Percentiles rank a stretch among this genome's conserved stretches.
Evolutionary conservation across 177 flowering plant species (phyloP).

Genomic region (Vitis hybrid): DNA sequence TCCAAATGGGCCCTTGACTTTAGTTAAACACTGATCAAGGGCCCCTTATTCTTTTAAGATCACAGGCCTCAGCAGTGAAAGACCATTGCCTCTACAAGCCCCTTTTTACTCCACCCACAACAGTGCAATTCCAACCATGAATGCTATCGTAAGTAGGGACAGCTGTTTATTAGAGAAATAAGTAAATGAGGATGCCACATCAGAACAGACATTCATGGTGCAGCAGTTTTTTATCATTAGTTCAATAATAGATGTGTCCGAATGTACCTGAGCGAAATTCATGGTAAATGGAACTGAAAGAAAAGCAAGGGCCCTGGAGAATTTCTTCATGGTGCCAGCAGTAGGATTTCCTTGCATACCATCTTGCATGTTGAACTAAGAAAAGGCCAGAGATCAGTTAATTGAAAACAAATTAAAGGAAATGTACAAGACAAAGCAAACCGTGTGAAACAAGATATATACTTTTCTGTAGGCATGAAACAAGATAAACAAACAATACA

Average conservation of each 20-base stretch:
- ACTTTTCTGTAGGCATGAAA: neutral
- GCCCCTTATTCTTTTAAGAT: no score
- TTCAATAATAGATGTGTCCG: neutral
- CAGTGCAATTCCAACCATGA: no score
- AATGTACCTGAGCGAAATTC: conserved; percentile 76
- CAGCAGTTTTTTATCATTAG: neutral
- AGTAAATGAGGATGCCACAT: no score
- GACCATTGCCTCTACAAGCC: no score
- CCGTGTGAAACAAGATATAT: neutral
- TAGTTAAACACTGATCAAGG: no score
- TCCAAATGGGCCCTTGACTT: no score
- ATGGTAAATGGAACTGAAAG: conserved; percentile 78
- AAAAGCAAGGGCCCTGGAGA: conserved; percentile 69
- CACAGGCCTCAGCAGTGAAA: no score
- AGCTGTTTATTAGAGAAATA: no score
- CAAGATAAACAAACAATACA: neutral
- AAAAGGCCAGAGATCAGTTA: conserved; percentile 14
- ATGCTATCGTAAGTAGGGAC: no score
- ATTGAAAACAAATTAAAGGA: neutral
- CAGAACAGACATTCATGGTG: neutral
- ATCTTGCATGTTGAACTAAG: conserved; percentile 71
- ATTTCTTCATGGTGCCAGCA: conserved; percentile 70
- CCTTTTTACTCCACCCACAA: no score
- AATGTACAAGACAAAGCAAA: neutral
- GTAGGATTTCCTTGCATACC: conserved; percentile 94